Evolutionary conservation across 1,284 basidiomycete genomes (phyloP), one percentile per base, ranked within the genome.

Genomic region (Irpex sp.): DNA sequence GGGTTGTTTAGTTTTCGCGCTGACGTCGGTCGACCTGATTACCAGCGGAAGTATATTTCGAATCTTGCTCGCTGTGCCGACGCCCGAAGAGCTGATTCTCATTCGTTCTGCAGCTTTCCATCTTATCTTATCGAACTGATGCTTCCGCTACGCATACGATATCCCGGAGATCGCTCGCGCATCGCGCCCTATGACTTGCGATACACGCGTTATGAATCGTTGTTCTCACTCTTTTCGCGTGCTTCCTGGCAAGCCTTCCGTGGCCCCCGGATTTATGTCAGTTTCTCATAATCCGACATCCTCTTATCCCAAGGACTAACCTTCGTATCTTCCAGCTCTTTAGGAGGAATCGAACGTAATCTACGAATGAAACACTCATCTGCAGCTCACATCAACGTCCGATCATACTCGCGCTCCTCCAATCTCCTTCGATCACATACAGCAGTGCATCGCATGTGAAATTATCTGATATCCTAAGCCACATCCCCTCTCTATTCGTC

Each of bases 41-140:
- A 47, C n/a, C 11, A 47, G 40, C 49, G 49, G 49, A 52, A 52
- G 49, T 52, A 19, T 52, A 31, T 37, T 17, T 56, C 1, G 26
- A 31, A n/a, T n/a, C 11, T 36, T 11, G 26, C 54, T 56, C 15
- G 11, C 7, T 37, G 34, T 11, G 31, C 13, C 54, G 21, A 17
- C 17, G 7, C 36, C 26, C 51, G 15, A 11, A 13, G 44, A 4
- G 11, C 11, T 47, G 17, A 15, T 26, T 31, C 31, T 56, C 11
- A 9, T 56, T 56, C 51, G 51, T 52, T 56, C 54, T 17, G 13
- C 34, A 37, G 31, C 36, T n/a, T 36, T 56, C 54, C 54, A 56
- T 56, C 54, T 56, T 56, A 56, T 56, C 54, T 56, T 56, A 56
- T 56, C 54, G 8, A 17, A 36, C 26, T 31, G 54, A 56, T 56